phyloP scores from a whole-genome alignment of 768 basidiomycete species.

The Porphyrellus cyaneotinctus region DNA sequence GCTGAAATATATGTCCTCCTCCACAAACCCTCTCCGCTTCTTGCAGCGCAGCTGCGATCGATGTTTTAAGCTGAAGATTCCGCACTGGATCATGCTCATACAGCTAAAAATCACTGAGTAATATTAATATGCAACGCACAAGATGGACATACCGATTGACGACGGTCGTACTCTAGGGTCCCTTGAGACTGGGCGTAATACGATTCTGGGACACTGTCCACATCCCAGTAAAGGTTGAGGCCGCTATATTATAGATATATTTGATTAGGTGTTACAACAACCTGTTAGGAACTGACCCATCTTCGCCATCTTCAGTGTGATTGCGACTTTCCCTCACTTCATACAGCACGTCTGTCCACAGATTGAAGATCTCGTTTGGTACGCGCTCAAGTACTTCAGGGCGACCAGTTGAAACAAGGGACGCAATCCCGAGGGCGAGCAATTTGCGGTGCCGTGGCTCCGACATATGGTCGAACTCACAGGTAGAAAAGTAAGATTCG shows the following conservation, averaged over 20 bases:
- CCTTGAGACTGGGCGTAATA: conserved; percentile 64
- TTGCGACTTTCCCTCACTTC: conserved; percentile 73
- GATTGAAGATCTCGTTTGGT: conserved; percentile 71
- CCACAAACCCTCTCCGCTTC: conserved; percentile 60
- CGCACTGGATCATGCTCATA: conserved; percentile 70
- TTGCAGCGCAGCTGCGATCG: conserved; percentile 53
- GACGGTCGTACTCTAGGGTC: conserved; percentile 73
- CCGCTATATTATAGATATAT: conserved; percentile 16
- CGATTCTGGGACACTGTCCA: conserved; percentile 50
- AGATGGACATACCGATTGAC: conserved; percentile 53
- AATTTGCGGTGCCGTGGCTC: conserved; percentile 83
- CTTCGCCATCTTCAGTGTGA: conserved; percentile 34
- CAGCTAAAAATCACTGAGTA: conserved; percentile 42
- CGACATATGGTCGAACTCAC: conserved; percentile 86
- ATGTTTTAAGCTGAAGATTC: conserved; percentile 58
- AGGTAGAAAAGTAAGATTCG: neutral
- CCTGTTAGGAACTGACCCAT: conserved; percentile 24
- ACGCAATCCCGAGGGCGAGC: conserved; percentile 75
- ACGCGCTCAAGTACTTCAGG: conserved; percentile 70
- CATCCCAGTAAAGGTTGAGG: conserved; percentile 68
- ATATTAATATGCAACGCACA: conserved; percentile 1
- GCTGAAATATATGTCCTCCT: conserved; percentile 57
- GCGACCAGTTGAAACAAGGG: conserved; percentile 70
- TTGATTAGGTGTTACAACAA: neutral
- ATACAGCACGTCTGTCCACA: conserved; percentile 87